Percentiles rank a stretch among this genome's conserved stretches.
Evolutionary conservation across 768 basidiomycete genomes (phyloP).

Genomic region (Pilatotrama ljubarskyi): DNA sequence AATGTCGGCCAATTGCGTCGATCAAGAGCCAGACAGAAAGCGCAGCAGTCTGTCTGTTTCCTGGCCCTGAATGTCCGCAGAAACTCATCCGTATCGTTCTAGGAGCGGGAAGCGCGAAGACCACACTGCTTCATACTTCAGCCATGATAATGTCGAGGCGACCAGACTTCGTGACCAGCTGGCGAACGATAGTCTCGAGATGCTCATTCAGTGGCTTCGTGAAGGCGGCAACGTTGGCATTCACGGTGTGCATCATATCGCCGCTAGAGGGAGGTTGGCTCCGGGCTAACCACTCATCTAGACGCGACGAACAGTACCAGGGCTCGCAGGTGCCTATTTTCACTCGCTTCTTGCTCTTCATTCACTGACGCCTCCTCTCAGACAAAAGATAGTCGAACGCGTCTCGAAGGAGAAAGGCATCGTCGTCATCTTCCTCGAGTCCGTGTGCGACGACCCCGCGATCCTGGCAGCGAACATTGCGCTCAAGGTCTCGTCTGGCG

Average conservation of each 20-base stretch:
- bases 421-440: constrained; percentile 91
- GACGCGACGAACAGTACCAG: constrained; percentile 96
- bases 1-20: constrained; percentile 95
- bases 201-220: constrained; percentile 93
- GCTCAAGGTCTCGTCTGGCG: constrained; percentile 92
- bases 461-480: constrained; percentile 96
- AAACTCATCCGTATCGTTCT: not conserved
- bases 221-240: constrained; percentile 97
- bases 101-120: constrained; percentile 87
- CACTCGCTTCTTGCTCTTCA: too few species aligned
- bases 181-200: constrained; percentile 90
- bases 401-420: constrained; percentile 87
- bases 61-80: not conserved
- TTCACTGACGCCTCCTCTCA: constrained; percentile 27
- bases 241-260: constrained; percentile 72
- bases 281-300: constrained; percentile 30
- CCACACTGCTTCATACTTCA: constrained; percentile 90
- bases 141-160: constrained; percentile 78
- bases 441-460: constrained; percentile 89
- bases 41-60: constrained; percentile 55
- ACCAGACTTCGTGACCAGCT: constrained; percentile 76
- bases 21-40: constrained; percentile 78
- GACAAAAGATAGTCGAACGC: constrained; percentile 81
- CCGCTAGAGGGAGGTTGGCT: not conserved
- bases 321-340: constrained; percentile 55